Base-by-base conservation (phyloP, 345 rosid species). In the Acer negundo region DNA sequence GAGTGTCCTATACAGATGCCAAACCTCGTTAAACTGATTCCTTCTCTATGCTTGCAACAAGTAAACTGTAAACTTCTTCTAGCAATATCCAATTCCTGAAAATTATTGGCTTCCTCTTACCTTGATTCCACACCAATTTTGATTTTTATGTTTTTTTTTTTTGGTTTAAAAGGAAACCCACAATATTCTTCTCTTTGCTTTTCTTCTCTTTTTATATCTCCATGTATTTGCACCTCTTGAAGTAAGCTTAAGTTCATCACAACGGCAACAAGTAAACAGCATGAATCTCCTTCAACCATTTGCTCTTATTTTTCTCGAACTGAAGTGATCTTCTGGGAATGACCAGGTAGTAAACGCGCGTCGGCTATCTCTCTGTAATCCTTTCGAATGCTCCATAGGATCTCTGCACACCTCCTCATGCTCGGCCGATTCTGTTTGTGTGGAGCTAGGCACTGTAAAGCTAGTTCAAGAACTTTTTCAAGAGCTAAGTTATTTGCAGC, bases 331-430 rank as follows among this genome's bases (percentile, higher is more conserved):
- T 82, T 81, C 73, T 73, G 80, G 26, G 93, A 89, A 75, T 66
- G 62, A 46, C 86, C 80, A 13, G 88, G 69, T 15, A 78, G 78
- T 10, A 83, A 85, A 59, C 26, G 78, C 62, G 72, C 22, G 75
- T 87, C 89, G 75, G 79, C 63, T 59, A 64, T 42, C 24, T 89
- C 94, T 79, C 88, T 88, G 82, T 86, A 94, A 79, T 92, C 95
- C 85, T 93, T 96, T 12, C 98, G 99, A 47, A 94, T 87, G 35
- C 85, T 80, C 97, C 99, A 93, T 15, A 96, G 88, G 78, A 92
- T 78, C 91, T 95, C 98, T 15, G 88, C 96, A 58, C 98, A 93
- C 62, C 82, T 86, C 81, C 85, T 89, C 98, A 96, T 94, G 82
- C 84, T 85, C 16, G 99, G 97, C 80, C 99, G 84, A 15, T 72